Base-by-base conservation (phyloP, 2,329 filamentous ascomycete species). In the Aurifilum marmelostoma region DNA sequence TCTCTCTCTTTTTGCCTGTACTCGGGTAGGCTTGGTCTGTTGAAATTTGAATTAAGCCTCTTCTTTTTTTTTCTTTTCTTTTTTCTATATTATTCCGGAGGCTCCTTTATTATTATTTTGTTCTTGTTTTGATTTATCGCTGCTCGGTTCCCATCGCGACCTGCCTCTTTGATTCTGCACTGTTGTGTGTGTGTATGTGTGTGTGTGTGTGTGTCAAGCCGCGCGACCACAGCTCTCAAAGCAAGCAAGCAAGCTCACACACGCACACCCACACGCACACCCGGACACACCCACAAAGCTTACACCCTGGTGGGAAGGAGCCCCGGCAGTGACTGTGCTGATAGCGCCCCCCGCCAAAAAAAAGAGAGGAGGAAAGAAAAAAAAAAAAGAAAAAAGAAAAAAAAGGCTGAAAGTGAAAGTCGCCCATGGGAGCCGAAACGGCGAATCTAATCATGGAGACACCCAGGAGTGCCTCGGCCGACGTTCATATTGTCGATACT, bases 401-500 rank as follows among this genome's bases (percentile, higher is more conserved):
- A n/a, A 24, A 50, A 56, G 58, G 50, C 37, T 32, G 43, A 18
- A 24, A 27, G n/a, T 11, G n/a, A 41, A 11, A 43, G n/a, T 37
- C 61, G 8, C 29, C 62, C 27, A 64, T 64, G 62, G 62, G 37
- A 41, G 61, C 41, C 43, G 43, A 52, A 11, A 64, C 62, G 3
- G 43, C 34, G 9, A 54, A 29, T 21, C 24, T 32, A 24, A 18
- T 21, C 29, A 37, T 54, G 62, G 43, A 43, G n/a, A 56, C 50
- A 9, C 24, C 63, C 21, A 11, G 21, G 63, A 65, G 63, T 14
- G n/a, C 34, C 47, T 56, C 50, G 2, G 29, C 34, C 18, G 34
- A 65, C 52, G 37, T n/a, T 34, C 47, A 58, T 34, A 58, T 65
- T 32, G 61, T 29, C 39, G 61, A 63, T 24, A 24, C 34, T 18